phyloP scores from a whole-genome alignment of 2,329 filamentous ascomycete genomes.

The Xylaria multiplex region DNA sequence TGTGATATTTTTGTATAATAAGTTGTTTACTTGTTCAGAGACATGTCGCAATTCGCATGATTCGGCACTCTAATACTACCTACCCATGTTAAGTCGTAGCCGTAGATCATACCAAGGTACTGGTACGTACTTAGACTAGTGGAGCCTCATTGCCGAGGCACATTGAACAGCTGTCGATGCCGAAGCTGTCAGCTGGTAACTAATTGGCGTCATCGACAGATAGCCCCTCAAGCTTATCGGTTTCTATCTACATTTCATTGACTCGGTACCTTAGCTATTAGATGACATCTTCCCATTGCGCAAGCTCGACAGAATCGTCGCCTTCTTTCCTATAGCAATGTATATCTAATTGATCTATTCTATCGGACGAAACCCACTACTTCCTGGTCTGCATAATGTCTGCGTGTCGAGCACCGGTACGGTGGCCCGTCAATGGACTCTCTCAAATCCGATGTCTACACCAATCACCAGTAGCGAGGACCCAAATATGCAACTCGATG shows the following conservation, averaged over 20 bases:
- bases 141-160: slow-evolving; percentile 22
- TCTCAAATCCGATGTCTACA: slow-evolving; percentile 37
- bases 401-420: slow-evolving; percentile 35
- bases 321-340: not conserved
- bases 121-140: not conserved
- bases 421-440: slow-evolving; percentile 34
- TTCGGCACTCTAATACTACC: no score
- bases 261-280: not conserved
- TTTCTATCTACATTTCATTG: no score
- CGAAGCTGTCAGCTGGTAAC: slow-evolving; percentile 1
- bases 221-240: no score
- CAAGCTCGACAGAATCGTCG: no score
- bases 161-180: not conserved
- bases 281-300: not conserved
- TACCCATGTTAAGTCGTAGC: no score
- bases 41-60: slow-evolving; percentile 14
- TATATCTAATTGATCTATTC: not conserved
- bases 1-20: not conserved
- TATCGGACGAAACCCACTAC: not conserved
- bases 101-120: no score
- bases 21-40: slow-evolving; percentile 5
- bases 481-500: slow-evolving; percentile 22
- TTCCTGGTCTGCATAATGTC: slow-evolving; percentile 35
- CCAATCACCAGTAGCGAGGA: slow-evolving; percentile 27
- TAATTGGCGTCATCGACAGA: slow-evolving; percentile 13